phyloP scores from a whole-genome alignment of 257 asterid genomes.

The Penstemon newberryi region DNA sequence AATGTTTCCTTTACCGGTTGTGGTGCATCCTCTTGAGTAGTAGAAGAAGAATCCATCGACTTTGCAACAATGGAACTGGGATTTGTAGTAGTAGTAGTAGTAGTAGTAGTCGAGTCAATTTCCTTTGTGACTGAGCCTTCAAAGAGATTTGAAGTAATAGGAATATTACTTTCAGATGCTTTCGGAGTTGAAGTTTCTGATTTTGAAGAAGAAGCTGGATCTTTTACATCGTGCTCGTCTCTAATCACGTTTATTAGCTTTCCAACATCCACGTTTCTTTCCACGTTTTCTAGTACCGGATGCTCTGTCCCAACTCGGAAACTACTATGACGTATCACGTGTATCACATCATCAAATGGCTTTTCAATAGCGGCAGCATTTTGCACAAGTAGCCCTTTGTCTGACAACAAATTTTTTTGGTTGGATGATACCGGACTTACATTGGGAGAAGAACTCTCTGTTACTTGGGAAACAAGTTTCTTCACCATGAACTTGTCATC shows the following conservation, averaged over 20 bases:
- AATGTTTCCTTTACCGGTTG: conserved; percentile 54
- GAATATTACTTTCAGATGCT: conserved; percentile 25
- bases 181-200: conserved; percentile 31
- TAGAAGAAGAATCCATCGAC: conserved; percentile 31
- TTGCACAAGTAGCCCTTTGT: conserved; percentile 43
- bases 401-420: conserved; percentile 44
- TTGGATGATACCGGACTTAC: conserved; percentile 38
- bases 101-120: conserved; percentile 25
- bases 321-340: conserved; percentile 66
- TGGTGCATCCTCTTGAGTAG: conserved; percentile 42
- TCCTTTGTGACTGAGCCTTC: conserved; percentile 51
- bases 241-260: conserved; percentile 50
- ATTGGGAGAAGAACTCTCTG: conserved; percentile 38
- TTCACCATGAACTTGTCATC: conserved; percentile 58
- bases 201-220: conserved; percentile 39
- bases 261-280: conserved; percentile 40
- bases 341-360: conserved; percentile 60
- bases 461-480: conserved; percentile 34
- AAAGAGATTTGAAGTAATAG: conserved; percentile 35
- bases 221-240: conserved; percentile 50
- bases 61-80: conserved; percentile 29
- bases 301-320: conserved; percentile 58
- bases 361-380: conserved; percentile 44
- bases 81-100: conserved; percentile 6
- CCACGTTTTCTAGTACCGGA: conserved; percentile 42